Percentiles rank a stretch among this genome's conserved stretches.
phyloP scores from a whole-genome alignment of 2,329 filamentous ascomycete genomes.

The Alternaria atra region DNA sequence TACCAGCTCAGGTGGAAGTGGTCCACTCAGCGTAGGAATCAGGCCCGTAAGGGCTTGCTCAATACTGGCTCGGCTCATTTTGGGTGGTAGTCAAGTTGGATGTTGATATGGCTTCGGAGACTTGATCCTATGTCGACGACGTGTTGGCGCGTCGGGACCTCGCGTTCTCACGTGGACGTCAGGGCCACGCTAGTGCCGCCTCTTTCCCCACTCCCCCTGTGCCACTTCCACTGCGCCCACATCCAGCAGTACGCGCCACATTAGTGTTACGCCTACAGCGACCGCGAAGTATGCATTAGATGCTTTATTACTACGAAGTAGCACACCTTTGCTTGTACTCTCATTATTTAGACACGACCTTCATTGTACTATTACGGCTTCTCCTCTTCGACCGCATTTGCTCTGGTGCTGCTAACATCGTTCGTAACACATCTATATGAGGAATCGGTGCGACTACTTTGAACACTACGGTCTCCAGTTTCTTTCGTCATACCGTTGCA shows the following conservation, averaged over 20 bases:
- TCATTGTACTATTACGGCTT: background rate
- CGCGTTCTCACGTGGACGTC: conserved; percentile 23
- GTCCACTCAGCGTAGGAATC: conserved; percentile 48
- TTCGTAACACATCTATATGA: conserved; percentile 6
- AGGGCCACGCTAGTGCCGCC: background rate
- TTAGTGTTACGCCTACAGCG: no score
- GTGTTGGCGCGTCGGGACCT: conserved; percentile 16
- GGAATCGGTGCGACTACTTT: conserved; percentile 9
- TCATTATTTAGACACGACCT: background rate
- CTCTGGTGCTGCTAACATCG: background rate
- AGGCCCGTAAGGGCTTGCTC: conserved; percentile 55
- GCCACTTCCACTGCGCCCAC: background rate
- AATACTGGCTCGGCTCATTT: conserved; percentile 35
- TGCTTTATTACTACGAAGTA: no score
- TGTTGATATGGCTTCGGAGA: background rate
- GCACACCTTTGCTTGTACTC: no score
- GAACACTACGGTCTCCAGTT: conserved; percentile 3
- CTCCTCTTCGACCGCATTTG: background rate
- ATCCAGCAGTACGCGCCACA: no score
- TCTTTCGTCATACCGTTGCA: conserved; percentile 26
- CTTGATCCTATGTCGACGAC: background rate
- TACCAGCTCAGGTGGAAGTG: conserved; percentile 44
- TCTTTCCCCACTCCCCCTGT: background rate
- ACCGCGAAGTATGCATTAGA: no score
- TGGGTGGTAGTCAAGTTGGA: background rate